Conservation (phyloP, 2,329 filamentous ascomycete species). For the Hypoxylon sp. region DNA sequence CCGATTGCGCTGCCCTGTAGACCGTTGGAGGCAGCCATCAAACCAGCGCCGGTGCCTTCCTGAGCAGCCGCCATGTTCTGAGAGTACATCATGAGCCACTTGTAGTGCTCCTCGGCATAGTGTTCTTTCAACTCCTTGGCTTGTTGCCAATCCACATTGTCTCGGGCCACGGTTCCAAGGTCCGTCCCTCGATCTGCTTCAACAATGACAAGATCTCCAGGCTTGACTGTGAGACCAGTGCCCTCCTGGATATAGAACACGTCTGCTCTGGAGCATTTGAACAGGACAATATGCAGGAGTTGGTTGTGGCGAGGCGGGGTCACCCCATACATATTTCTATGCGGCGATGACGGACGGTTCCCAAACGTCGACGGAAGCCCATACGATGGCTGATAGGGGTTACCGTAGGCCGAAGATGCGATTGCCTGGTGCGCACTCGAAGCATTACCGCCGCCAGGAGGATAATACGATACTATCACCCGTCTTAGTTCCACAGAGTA, state of each 20-base stretch:
- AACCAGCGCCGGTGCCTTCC: constrained; percentile 64
- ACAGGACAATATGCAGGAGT: constrained; percentile 86
- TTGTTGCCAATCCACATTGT: constrained; percentile 85
- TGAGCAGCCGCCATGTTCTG: constrained; percentile 73
- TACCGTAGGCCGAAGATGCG: constrained; percentile 48
- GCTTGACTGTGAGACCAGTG: constrained; percentile 87
- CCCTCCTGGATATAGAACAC: constrained; percentile 98
- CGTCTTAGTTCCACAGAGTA: constrained; percentile 38
- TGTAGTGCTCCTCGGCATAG: constrained; percentile 94
- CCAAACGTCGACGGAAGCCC: constrained; percentile 54
- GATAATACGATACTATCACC: constrained; percentile 51
- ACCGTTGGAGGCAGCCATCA: constrained; percentile 69
- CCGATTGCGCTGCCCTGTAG: constrained; percentile 75
- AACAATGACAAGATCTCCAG: constrained; percentile 94
- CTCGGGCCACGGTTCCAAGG: constrained; percentile 87
- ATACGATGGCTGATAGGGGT: constrained; percentile 58
- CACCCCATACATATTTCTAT: constrained; percentile 68
- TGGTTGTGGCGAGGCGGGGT: constrained; percentile 71
- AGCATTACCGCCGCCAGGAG: constrained; percentile 43
- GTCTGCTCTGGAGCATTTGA: constrained; percentile 95
- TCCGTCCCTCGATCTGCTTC: constrained; percentile 97
- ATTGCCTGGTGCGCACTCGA: constrained; percentile 48
- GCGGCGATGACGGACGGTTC: constrained; percentile 66
- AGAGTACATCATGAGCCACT: constrained; percentile 99
- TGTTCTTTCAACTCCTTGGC: constrained; percentile 91